Percentiles rank a stretch among this genome's conserved stretches.
phyloP scores from a whole-genome alignment of 345 rosid genomes.

The Citrus sinensis region DVS_A1.0 CM039162.1:12084001-12084500 shows the following conservation, averaged over 20 bases:
- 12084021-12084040: neutral
- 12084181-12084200: slow-evolving; percentile 8
- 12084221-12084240: slow-evolving; percentile 94
- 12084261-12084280: neutral
- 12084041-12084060: slow-evolving; percentile 3
- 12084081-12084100: slow-evolving; percentile 11
- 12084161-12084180: slow-evolving; percentile 7
- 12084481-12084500: neutral
- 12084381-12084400: slow-evolving; percentile 9
- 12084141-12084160: slow-evolving; percentile 6
- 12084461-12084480: slow-evolving; percentile 46
- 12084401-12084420: slow-evolving; percentile 49
- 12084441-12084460: slow-evolving; percentile 22
- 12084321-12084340: no score
- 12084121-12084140: slow-evolving; percentile 11
- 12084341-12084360: slow-evolving; percentile 5
- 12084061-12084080: slow-evolving; percentile 13
- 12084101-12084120: neutral
- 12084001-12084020: neutral
- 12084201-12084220: slow-evolving; percentile 34
- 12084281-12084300: no score
- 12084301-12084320: no score
- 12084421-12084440: slow-evolving; percentile 49
- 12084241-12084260: slow-evolving; percentile 59
- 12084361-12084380: slow-evolving; percentile 8